A percentile compares a stretch with the other conserved stretches of the same genome.
Conservation (phyloP, 352 stramenopile genomes). For the Globisporangium yorkense region DNA sequence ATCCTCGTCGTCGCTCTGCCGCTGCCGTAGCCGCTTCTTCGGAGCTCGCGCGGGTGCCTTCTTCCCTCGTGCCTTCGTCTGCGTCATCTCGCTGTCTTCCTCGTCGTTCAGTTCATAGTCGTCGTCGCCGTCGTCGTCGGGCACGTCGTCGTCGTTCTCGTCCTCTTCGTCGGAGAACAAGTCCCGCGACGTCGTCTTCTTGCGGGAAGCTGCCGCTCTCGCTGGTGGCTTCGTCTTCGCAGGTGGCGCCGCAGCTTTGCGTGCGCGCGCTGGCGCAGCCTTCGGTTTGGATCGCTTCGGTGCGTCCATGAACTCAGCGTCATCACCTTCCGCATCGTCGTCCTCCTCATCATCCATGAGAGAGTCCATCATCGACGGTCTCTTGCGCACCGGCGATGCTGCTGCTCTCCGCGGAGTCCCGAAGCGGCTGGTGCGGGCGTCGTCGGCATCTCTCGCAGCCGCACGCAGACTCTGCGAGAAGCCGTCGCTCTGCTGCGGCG, state of each 20-base stretch:
- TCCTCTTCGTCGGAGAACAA: conserved; percentile 44
- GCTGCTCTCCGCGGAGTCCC: conserved; percentile 13
- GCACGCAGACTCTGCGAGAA: conserved; percentile 18
- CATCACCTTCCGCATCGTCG: conserved; percentile 6
- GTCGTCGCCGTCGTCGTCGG: conserved; percentile 55
- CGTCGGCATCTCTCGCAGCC: conserved; percentile 1
- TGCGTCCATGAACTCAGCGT: conserved; percentile 5
- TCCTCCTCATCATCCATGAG: conserved; percentile 13
- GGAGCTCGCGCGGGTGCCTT: conserved; percentile 8
- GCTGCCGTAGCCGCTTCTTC: conserved; percentile 43
- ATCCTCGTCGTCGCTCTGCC: conserved; percentile 18
- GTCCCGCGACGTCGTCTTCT: conserved; percentile 18
- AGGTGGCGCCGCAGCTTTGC: conserved; percentile 8
- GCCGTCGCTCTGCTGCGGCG: conserved; percentile 7
- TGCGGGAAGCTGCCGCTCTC: conserved; percentile 8
- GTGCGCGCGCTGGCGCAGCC: conserved; percentile 16
- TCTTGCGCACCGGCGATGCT: neutral
- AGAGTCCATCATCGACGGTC: conserved; percentile 5
- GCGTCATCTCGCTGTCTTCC: conserved; percentile 28
- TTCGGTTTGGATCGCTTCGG: conserved; percentile 1
- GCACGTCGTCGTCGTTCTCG: conserved; percentile 15
- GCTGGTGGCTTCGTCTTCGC: conserved; percentile 6
- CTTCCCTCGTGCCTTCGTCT: conserved; percentile 12
- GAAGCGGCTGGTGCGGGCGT: conserved; percentile 19
- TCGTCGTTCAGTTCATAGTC: conserved; percentile 43